These are phyloP conservation scores for Lophiotrema nucula DNA, from an alignment of 495 filamentous ascomycete genomes.

Conservation along the genomic window DNA sequence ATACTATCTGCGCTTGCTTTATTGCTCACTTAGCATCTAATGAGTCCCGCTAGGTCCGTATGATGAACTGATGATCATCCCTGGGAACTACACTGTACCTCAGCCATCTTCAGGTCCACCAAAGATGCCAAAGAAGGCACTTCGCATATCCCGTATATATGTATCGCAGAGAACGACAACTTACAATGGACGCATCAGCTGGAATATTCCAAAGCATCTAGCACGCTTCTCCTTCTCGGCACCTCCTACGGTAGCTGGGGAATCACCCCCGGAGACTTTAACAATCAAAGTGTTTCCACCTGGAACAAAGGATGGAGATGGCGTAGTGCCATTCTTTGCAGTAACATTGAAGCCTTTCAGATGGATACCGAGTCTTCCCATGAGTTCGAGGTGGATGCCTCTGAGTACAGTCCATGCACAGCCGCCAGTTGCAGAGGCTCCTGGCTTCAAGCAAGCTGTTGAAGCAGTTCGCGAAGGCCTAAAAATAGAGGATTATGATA, in stretches of 20 bases:
- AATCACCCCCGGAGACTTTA: constrained; percentile 20
- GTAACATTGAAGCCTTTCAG: constrained; percentile 43
- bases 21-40: too few species aligned
- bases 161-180: constrained; percentile 50
- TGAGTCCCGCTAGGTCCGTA: too few species aligned
- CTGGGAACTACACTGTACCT: constrained; percentile 45
- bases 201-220: constrained; percentile 57
- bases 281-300: constrained; percentile 48
- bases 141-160: constrained; percentile 50
- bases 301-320: constrained; percentile 19
- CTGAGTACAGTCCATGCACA: constrained; percentile 43
- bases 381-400: constrained; percentile 40
- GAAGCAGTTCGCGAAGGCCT: constrained; percentile 32
- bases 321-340: constrained; percentile 44
- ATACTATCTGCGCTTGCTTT: background rate
- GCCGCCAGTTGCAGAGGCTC: constrained; percentile 47
- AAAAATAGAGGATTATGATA: constrained; percentile 17
- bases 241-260: constrained; percentile 33
- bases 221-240: constrained; percentile 51
- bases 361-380: constrained; percentile 46
- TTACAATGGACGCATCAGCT: constrained; percentile 50
- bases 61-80: constrained; percentile 51
- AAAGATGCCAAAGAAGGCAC: constrained; percentile 32
- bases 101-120: constrained; percentile 20
- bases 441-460: constrained; percentile 37